phyloP scores from a whole-genome alignment of 2,329 filamentous ascomycete genomes.

The Paracamarosporium sp. region DNA sequence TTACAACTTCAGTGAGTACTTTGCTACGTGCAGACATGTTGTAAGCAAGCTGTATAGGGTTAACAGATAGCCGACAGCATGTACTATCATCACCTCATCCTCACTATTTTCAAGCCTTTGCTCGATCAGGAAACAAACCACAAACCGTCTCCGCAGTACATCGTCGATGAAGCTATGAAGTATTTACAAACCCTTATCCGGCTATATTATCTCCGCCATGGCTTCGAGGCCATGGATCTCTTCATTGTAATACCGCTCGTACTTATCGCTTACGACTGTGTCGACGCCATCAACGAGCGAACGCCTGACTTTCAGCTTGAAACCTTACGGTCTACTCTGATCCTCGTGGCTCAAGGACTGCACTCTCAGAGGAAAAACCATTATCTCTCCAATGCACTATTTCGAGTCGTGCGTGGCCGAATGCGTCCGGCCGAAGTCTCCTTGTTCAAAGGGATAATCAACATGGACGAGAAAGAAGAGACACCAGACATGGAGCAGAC shows the following conservation, averaged over 20 bases:
- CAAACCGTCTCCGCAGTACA: not conserved
- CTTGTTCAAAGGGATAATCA: not conserved
- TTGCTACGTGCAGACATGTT: too few relatives aligned
- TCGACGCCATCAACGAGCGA: slow-evolving; percentile 8
- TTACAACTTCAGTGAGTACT: slow-evolving; percentile 20
- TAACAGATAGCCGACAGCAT: too few relatives aligned
- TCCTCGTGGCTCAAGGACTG: slow-evolving; percentile 15
- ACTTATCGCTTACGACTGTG: slow-evolving; percentile 1
- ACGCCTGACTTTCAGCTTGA: slow-evolving; percentile 5
- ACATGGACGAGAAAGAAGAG: not conserved
- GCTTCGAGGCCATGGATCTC: slow-evolving; percentile 12
- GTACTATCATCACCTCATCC: slow-evolving; percentile 15
- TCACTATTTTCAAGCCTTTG: slow-evolving; percentile 10
- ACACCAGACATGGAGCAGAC: not conserved
- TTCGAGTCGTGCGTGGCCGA: slow-evolving; percentile 1
- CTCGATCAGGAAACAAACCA: slow-evolving; percentile 3
- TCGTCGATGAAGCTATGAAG: slow-evolving; percentile 3
- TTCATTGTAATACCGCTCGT: slow-evolving; percentile 11
- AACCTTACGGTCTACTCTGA: slow-evolving; percentile 18
- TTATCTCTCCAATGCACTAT: slow-evolving; percentile 6
- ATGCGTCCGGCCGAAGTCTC: slow-evolving; percentile 2
- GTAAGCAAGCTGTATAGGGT: too few relatives aligned
- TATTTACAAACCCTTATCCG: slow-evolving; percentile 9
- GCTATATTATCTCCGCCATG: slow-evolving; percentile 13
- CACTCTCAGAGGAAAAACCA: slow-evolving; percentile 11